phyloP scores from a whole-genome alignment of 345 rosid species.

The Syzygium grande region DNA sequence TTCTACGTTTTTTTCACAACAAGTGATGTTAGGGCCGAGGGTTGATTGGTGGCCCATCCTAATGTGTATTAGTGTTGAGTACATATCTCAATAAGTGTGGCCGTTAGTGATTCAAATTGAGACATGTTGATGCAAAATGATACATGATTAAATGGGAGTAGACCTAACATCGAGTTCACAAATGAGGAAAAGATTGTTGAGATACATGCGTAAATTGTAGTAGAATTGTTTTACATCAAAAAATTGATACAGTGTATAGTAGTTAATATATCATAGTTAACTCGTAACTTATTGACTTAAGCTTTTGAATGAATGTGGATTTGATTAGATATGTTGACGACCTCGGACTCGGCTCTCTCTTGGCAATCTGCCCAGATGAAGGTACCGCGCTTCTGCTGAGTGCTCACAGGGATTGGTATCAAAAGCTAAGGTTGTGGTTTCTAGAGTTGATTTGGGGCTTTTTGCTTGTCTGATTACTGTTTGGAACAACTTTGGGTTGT shows the following conservation, averaged over 20 bases:
- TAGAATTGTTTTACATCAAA: fast-evolving
- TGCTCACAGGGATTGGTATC: background rate
- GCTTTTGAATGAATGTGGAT: background rate
- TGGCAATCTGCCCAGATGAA: background rate
- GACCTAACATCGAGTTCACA: background rate
- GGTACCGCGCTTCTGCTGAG: background rate
- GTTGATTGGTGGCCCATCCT: background rate
- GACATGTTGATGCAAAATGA: background rate
- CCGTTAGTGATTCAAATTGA: background rate
- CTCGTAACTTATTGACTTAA: background rate
- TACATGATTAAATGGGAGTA: background rate
- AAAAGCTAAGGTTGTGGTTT: background rate
- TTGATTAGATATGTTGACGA: fast-evolving
- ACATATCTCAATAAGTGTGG: background rate
- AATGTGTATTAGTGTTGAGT: background rate
- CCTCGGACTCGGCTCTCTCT: fast-evolving
- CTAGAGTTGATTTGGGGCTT: background rate
- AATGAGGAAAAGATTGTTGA: background rate
- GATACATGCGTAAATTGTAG: background rate
- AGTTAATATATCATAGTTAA: background rate
- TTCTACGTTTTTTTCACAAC: background rate
- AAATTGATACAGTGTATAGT: background rate
- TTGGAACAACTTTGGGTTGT: background rate
- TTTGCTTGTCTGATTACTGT: background rate
- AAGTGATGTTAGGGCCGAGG: fast-evolving